Percentiles rank a stretch among this genome's conserved stretches.
phyloP scores from a whole-genome alignment of 768 basidiomycete genomes.

The Rossbeevera mucosa region DNA sequence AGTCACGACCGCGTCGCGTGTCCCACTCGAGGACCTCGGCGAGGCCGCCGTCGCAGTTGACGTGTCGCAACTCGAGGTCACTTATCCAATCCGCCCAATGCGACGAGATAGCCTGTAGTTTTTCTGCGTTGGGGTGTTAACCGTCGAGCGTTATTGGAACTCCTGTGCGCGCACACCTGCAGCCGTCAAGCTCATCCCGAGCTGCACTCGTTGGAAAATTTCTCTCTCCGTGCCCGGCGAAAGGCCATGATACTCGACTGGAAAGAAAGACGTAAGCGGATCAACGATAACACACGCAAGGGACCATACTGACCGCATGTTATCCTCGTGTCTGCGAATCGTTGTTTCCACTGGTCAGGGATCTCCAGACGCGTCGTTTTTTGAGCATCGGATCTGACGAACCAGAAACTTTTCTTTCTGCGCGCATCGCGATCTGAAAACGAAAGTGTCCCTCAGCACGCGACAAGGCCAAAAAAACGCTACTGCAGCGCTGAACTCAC shows the following conservation, averaged over 20 bases:
- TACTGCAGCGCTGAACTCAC: conserved; percentile 31
- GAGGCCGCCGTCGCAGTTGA: conserved; percentile 58
- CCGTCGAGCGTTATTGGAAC: neutral
- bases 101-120: conserved; percentile 73
- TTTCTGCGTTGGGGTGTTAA: conserved; percentile 44
- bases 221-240: conserved; percentile 61
- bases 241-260: conserved; percentile 67
- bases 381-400: conserved; percentile 45
- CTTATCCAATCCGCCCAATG: conserved; percentile 66
- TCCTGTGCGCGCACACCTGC: conserved; percentile 44
- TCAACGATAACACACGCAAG: neutral
- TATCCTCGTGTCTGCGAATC: conserved; percentile 54
- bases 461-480: conserved; percentile 5
- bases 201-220: conserved; percentile 77
- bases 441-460: conserved; percentile 5
- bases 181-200: conserved; percentile 69
- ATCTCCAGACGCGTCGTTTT: conserved; percentile 46
- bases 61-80: conserved; percentile 52
- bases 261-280: neutral
- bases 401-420: conserved; percentile 64
- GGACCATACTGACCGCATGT: conserved; percentile 53
- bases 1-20: conserved; percentile 66
- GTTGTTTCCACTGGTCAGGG: conserved; percentile 46
- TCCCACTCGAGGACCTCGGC: conserved; percentile 56
- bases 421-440: conserved; percentile 48